Percentiles rank a stretch among this genome's conserved stretches.
phyloP scores from a whole-genome alignment of 2,329 filamentous ascomycete genomes.

The Phialocephala subalpina region DNA sequence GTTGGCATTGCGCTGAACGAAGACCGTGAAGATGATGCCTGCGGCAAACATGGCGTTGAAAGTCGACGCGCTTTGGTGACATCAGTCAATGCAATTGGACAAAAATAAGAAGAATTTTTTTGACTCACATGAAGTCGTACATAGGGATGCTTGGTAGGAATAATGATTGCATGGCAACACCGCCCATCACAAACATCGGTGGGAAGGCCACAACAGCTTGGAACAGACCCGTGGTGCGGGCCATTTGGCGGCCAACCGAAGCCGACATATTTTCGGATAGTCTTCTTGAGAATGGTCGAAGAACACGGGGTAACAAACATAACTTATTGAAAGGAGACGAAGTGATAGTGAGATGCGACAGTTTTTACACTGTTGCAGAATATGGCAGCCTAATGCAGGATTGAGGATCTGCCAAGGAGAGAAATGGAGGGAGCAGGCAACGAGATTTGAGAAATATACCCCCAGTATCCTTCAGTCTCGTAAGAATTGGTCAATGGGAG shows the following conservation, averaged over 20 bases:
- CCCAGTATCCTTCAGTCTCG: not conserved
- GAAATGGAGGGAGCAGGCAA: not conserved
- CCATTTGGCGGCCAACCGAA: conserved; percentile 30
- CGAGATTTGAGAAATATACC: not conserved
- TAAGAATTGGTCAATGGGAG: conserved; percentile 1
- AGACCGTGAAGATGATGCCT: conserved; percentile 32
- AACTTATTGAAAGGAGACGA: not conserved
- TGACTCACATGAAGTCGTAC: conserved; percentile 29
- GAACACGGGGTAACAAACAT: not conserved
- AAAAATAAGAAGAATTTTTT: not conserved
- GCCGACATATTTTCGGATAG: conserved; percentile 21
- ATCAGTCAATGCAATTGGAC: not conserved
- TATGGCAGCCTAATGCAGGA: conserved; percentile 5
- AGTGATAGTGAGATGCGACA: not conserved
- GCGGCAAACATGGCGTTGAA: conserved; percentile 30
- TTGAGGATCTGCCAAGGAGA: conserved; percentile 5
- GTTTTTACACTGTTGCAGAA: not conserved
- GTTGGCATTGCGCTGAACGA: conserved; percentile 30
- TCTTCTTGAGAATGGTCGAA: not conserved
- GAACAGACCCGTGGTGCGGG: conserved; percentile 30
- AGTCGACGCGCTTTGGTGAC: conserved; percentile 14
- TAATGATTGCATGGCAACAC: conserved; percentile 12
- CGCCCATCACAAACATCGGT: conserved; percentile 23
- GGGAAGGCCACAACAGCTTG: conserved; percentile 33
- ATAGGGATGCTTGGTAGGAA: conserved; percentile 12